Evolutionary conservation across 1,284 basidiomycete genomes (phyloP).

Genomic region (Schizophyllum amplum): DNA sequence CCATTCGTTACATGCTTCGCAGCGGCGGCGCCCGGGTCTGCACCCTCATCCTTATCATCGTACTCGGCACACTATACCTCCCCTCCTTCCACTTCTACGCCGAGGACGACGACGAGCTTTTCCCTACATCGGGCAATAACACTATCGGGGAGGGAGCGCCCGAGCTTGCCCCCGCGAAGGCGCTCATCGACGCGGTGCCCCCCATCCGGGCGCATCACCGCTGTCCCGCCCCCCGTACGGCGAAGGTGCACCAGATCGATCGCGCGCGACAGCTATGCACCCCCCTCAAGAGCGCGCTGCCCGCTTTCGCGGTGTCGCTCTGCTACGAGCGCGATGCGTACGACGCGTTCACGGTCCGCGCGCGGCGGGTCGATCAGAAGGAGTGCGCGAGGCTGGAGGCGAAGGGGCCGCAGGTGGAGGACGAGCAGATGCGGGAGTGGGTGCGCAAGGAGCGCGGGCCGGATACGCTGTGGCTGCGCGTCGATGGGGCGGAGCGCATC

Average conservation of each 20-base stretch:
- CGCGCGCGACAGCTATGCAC: background rate
- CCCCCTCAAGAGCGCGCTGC: background rate
- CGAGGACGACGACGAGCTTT: background rate
- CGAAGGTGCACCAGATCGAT: background rate
- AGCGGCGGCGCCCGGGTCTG: background rate
- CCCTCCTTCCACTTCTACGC: background rate
- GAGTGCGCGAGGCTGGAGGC: background rate
- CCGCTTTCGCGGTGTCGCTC: background rate
- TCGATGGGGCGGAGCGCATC: background rate
- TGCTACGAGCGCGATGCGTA: background rate
- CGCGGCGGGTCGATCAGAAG: background rate
- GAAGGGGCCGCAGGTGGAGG: background rate
- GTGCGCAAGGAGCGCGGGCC: background rate
- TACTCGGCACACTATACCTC: background rate
- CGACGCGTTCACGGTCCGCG: background rate
- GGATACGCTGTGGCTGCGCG: background rate
- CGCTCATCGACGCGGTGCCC: background rate
- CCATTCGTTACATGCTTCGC: background rate
- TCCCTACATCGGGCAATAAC: background rate
- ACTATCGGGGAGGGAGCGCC: background rate
- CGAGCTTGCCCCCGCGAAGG: background rate
- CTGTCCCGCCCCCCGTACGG: background rate
- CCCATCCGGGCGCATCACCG: background rate
- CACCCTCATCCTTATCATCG: background rate
- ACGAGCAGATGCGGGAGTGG: background rate